A percentile compares a stretch with the other conserved stretches of the same genome.
Conservation (phyloP, 2,329 filamentous ascomycete species). For the Paecilomyces fulvus region DNA sequence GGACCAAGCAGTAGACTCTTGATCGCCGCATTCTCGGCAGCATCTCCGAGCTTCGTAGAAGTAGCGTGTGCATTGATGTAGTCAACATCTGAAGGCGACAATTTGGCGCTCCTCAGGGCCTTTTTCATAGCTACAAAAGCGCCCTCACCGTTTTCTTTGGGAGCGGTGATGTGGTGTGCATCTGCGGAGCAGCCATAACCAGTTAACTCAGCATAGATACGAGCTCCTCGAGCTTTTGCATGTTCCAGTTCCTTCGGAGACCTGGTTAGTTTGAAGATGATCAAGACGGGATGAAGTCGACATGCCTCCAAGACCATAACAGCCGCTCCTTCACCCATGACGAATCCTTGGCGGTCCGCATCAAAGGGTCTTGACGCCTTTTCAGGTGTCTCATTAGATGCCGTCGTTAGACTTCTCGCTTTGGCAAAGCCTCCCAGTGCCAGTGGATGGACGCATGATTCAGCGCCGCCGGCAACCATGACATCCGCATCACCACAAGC, state of each 20-base stretch:
- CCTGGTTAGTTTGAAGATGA: conserved; percentile 4
- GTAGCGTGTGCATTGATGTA: conserved; percentile 97
- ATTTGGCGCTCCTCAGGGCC: conserved; percentile 62
- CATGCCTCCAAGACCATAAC: conserved; percentile 70
- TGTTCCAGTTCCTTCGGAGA: conserved; percentile 66
- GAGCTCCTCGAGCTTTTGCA: conserved; percentile 67
- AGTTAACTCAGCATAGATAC: conserved; percentile 78
- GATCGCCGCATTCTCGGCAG: conserved; percentile 79
- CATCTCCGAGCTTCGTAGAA: conserved; percentile 75
- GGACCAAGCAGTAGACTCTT: conserved; percentile 65
- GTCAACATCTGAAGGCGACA: conserved; percentile 64
- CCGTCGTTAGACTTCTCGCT: conserved; percentile 75
- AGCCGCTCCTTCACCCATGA: conserved; percentile 86
- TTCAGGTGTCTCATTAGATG: conserved; percentile 63
- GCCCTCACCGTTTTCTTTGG: conserved; percentile 70
- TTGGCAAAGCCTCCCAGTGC: conserved; percentile 86
- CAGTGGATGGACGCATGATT: conserved; percentile 91
- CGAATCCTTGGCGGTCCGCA: conserved; percentile 68
- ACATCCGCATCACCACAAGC: conserved; percentile 85
- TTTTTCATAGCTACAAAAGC: conserved; percentile 78
- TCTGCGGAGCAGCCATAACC: conserved; percentile 90
- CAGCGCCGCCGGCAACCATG: conserved; percentile 91
- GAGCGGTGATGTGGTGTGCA: conserved; percentile 88
- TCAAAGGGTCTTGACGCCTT: conserved; percentile 84
- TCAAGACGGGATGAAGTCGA: neutral